Evolutionary conservation across 208 protist genomes (phyloP), one percentile per base, ranked within the genome.

Genomic region (Angomonas ambiguus): DNA sequence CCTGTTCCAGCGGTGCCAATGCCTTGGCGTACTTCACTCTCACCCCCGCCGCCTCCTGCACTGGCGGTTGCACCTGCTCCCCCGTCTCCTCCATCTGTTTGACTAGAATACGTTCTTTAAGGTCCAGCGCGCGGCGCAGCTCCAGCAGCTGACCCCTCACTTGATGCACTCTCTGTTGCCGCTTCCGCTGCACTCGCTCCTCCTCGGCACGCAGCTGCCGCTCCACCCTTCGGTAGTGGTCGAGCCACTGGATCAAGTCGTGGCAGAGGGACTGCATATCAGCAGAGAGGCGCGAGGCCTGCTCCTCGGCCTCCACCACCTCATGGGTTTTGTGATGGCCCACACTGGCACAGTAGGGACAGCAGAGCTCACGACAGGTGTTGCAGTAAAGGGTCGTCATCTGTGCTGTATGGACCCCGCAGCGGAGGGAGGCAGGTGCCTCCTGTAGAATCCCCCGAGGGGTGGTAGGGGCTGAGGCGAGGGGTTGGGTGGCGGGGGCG

Each of bases 291-390:
- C 57, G 51, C 3, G 22, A 67, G 2, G 76, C 79, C 1, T 74
- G 53, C 22, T 62, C 68, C 25, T 66, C 55, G 2, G 73, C 74
- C 59, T 83, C 74, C 4, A 73, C 59, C 11, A 85, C 77, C 18
- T 82, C 74, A 61, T 91, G 84, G 4, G 78, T 71, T 3, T 62
- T 59, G 60, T 91, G 85, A n/a, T 33, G 24, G 18, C 85, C 85
- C 59, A 88, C 69, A 61, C 79, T 82, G 28, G 79, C 80, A 64
- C 85, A 91, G 72, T 88, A 87, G 20, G 85, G 79, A 62, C 85
- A 91, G 35, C 74, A 76, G 42, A 86, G 74, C 66, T 79, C 72
- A 16, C 61, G 45, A 65, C 85, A 91, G 28, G 68, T 72, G 0
- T 35, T 62, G 62, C 85, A 91, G 72, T 77, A 88, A 13, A 91